A percentile compares a stretch with the other conserved stretches of the same genome.
Conservation (phyloP, 1,139 yeast genomes). For the Suhomyces chickasaworum region DNA sequence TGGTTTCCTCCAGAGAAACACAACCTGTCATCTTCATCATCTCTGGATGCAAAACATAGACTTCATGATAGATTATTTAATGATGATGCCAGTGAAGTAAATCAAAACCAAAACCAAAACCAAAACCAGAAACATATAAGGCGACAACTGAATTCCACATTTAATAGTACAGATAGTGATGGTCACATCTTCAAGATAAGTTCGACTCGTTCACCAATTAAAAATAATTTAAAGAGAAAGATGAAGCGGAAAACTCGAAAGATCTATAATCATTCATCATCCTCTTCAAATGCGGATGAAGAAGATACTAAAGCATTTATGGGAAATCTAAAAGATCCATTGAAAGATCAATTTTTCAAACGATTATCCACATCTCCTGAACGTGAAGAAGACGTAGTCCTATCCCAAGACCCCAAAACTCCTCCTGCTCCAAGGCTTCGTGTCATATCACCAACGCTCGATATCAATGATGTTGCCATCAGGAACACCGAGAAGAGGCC, state of each 20-base stretch:
- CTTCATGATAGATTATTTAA: constrained; percentile 37
- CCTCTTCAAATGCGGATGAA: constrained; percentile 15
- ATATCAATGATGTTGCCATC: constrained; percentile 17
- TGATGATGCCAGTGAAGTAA: constrained; percentile 5
- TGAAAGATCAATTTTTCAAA: constrained; percentile 21
- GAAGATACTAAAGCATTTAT: constrained; percentile 7
- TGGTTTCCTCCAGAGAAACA: constrained; percentile 51
- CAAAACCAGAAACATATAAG: constrained; percentile 4
- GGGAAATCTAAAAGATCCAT: constrained; percentile 9
- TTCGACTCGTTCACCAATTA: constrained; percentile 11
- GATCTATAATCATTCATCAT: constrained; percentile 12
- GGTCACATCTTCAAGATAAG: constrained; percentile 12
- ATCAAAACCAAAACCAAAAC: too few relatives aligned
- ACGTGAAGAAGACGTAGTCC: not conserved
- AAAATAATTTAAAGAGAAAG: constrained; percentile 12
- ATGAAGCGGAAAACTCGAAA: constrained; percentile 14
- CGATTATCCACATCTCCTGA: constrained; percentile 14
- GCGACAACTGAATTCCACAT: constrained; percentile 11
- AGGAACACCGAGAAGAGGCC: constrained; percentile 10
- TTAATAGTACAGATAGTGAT: constrained; percentile 14
- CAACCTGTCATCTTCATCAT: constrained; percentile 8
- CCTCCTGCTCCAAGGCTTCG: constrained; percentile 6
- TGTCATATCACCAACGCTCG: constrained; percentile 8
- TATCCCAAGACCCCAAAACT: constrained; percentile 4
- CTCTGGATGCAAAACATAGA: constrained; percentile 15